Percentiles rank a stretch among this genome's conserved stretches.
Conservation (phyloP, 2,329 filamentous ascomycete genomes). For the Verticillium longisporum region DNA sequence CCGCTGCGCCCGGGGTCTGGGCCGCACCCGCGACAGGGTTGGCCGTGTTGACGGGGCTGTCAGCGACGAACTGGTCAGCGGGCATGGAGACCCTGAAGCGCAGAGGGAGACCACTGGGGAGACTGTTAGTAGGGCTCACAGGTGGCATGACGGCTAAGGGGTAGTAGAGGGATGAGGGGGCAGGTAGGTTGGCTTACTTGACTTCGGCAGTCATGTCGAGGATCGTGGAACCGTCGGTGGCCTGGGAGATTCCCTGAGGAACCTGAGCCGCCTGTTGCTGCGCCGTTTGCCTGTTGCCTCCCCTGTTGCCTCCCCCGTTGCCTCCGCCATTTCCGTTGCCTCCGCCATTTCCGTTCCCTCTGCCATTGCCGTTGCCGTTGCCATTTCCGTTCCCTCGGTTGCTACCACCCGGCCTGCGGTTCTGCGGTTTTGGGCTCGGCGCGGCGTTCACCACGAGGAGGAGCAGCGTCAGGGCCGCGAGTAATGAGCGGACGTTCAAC, state of each 20-base stretch:
- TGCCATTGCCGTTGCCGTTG: conserved; percentile 5
- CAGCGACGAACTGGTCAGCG: conserved; percentile 43
- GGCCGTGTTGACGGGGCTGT: conserved; percentile 41
- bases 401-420: neutral
- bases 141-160: neutral
- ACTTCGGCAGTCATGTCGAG: conserved; percentile 47
- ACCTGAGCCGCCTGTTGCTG: conserved; percentile 21
- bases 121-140: too few relatives aligned
- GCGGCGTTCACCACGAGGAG: conserved; percentile 6
- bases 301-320: neutral
- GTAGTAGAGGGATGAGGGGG: neutral
- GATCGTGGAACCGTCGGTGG: conserved; percentile 48
- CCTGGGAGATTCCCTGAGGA: conserved; percentile 29
- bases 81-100: conserved; percentile 51
- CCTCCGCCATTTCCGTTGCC: conserved; percentile 1
- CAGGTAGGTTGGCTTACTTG: conserved; percentile 31
- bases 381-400: too few relatives aligned
- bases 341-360: conserved; percentile 3
- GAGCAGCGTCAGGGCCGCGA: conserved; percentile 9
- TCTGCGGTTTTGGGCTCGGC: conserved; percentile 8
- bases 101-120: conserved; percentile 40
- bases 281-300: conserved; percentile 11
- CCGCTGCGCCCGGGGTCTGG: conserved; percentile 14
- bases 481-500: conserved; percentile 9
- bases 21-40: conserved; percentile 19